Conservation (phyloP, 306 rosid genomes). For the Medicago ruthenica region DNA sequence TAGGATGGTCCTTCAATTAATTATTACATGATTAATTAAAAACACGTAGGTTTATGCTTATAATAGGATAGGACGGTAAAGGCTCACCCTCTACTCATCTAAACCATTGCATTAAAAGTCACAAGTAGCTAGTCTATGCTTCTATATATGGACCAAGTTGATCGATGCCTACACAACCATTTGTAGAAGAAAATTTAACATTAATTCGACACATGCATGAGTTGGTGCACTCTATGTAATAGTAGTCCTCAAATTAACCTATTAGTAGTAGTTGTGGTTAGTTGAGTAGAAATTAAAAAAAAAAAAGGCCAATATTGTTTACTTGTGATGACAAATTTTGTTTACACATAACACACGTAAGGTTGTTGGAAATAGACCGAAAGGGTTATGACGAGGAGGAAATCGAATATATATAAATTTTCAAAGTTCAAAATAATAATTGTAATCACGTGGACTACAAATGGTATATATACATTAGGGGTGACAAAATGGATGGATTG, state of each 20-base stretch:
- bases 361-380: constrained; percentile 47
- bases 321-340: constrained; percentile 41
- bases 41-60: constrained; percentile 30
- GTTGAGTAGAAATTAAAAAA: constrained; percentile 34
- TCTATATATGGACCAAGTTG: constrained; percentile 35
- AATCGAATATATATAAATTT: constrained; percentile 41
- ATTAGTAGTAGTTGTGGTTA: constrained; percentile 39
- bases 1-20: constrained; percentile 47
- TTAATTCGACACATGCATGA: neutral
- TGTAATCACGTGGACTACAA: constrained; percentile 46
- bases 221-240: constrained; percentile 33
- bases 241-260: constrained; percentile 29
- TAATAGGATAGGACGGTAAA: constrained; percentile 45
- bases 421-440: neutral
- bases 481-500: no score
- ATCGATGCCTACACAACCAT: constrained; percentile 29
- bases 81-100: constrained; percentile 40
- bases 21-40: constrained; percentile 15
- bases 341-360: constrained; percentile 38
- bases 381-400: constrained; percentile 43
- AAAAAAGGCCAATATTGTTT: constrained; percentile 36
- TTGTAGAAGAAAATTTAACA: constrained; percentile 33
- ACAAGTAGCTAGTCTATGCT: constrained; percentile 44
- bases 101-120: constrained; percentile 42
- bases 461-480: constrained; percentile 1